These are phyloP conservation scores for Crithidia acanthocephali DNA, from an alignment of 208 protist genomes.

Conservation along the genomic window DNA sequence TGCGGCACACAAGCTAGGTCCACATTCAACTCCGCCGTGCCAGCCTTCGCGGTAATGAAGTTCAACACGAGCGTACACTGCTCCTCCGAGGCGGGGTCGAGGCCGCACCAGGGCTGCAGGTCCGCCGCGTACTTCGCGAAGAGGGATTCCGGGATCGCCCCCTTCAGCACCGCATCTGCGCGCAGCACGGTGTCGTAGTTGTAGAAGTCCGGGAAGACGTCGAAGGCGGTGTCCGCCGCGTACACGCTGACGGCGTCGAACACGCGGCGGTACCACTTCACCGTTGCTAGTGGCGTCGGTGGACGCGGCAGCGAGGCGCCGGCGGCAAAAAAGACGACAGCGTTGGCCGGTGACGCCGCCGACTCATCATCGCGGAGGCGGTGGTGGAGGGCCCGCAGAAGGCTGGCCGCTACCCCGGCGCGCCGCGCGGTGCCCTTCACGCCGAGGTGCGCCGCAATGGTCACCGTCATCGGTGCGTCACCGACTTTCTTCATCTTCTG, in stretches of 20 bases:
- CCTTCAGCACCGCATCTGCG: slow-evolving; percentile 70
- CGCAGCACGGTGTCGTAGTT: slow-evolving; percentile 70
- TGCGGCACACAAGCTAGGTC: slow-evolving; percentile 45
- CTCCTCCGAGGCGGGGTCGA: slow-evolving; percentile 25
- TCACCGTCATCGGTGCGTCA: slow-evolving; percentile 19
- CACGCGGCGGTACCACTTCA: slow-evolving; percentile 80
- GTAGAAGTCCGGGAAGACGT: slow-evolving; percentile 78
- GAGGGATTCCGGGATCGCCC: slow-evolving; percentile 47
- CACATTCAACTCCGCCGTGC: slow-evolving; percentile 44
- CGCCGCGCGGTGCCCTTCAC: slow-evolving; percentile 30
- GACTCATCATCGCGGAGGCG: neutral
- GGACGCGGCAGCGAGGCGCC: slow-evolving; percentile 42
- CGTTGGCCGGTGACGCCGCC: slow-evolving; percentile 11
- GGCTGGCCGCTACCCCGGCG: slow-evolving; percentile 34
- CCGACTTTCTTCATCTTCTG: slow-evolving; percentile 15
- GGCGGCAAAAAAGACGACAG: slow-evolving; percentile 56
- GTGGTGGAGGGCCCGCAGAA: slow-evolving; percentile 39
- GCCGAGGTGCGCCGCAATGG: slow-evolving; percentile 43
- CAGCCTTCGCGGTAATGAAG: slow-evolving; percentile 47
- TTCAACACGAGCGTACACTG: slow-evolving; percentile 28
- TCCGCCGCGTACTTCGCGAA: slow-evolving; percentile 32
- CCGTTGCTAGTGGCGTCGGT: slow-evolving; percentile 43
- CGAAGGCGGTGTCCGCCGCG: slow-evolving; percentile 36
- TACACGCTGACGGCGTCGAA: slow-evolving; percentile 50
- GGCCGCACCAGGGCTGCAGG: slow-evolving; percentile 28